Conservation (phyloP, 805 yeast species). For the Sungouiozyma intestinalis region DNA sequence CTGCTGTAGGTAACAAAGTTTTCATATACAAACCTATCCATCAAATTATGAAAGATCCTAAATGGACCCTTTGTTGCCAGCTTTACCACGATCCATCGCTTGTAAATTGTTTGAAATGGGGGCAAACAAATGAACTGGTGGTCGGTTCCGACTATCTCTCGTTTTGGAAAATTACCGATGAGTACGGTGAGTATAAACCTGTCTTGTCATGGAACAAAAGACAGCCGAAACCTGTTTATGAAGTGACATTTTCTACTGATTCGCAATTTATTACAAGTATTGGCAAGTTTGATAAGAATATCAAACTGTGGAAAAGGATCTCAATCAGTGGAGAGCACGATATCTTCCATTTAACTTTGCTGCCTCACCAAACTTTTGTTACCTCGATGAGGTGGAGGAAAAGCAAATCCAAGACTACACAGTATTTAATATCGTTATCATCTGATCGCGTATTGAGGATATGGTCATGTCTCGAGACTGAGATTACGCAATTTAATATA, state of each 20-base stretch:
- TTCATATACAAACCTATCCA: slow-evolving; percentile 47
- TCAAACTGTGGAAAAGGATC: slow-evolving; percentile 70
- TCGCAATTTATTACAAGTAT: slow-evolving; percentile 56
- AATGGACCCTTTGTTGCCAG: slow-evolving; percentile 36
- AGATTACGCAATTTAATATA: slow-evolving; percentile 41
- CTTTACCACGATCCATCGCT: slow-evolving; percentile 25
- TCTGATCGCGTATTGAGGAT: slow-evolving; percentile 49
- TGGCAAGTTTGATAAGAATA: slow-evolving; percentile 51
- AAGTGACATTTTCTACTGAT: slow-evolving; percentile 53
- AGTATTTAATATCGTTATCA: slow-evolving; percentile 36
- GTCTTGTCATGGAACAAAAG: slow-evolving; percentile 30
- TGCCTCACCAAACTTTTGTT: slow-evolving; percentile 55
- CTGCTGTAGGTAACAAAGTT: slow-evolving; percentile 37
- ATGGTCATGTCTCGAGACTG: slow-evolving; percentile 58
- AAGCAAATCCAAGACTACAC: slow-evolving; percentile 4
- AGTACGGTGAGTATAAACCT: slow-evolving; percentile 33
- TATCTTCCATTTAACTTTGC: slow-evolving; percentile 55
- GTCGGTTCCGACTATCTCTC: slow-evolving; percentile 48
- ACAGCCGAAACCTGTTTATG: slow-evolving; percentile 53
- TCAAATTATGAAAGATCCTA: slow-evolving; percentile 32
- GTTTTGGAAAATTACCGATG: slow-evolving; percentile 41
- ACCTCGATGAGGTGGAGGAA: slow-evolving; percentile 50
- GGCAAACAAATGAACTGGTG: slow-evolving; percentile 42
- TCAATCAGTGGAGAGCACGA: slow-evolving; percentile 55
- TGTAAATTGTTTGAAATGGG: slow-evolving; percentile 45